Evolutionary conservation across 768 basidiomycete species (phyloP).

Genomic region (Hydnomerulius pinastri): DNA sequence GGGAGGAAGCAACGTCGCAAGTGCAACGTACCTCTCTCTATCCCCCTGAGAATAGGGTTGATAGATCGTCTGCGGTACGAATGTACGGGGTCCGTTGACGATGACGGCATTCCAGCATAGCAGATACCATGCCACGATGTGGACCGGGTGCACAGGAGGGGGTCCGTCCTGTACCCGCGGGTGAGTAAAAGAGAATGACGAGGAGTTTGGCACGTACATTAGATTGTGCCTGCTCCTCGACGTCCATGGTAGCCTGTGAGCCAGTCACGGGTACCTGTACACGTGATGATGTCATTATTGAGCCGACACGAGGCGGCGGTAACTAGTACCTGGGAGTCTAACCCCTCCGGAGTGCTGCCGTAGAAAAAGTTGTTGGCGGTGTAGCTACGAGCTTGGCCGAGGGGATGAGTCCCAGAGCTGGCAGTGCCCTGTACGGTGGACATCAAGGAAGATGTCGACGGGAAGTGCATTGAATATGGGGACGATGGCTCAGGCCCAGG

Average conservation of each 20-base stretch:
- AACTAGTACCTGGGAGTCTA: no score
- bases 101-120: constrained; percentile 10
- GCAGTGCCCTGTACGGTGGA: no score
- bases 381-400: no score
- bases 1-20: constrained; percentile 56
- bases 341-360: no score
- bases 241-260: not conserved
- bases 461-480: no score
- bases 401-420: no score
- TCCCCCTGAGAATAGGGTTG: constrained; percentile 72
- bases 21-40: constrained; percentile 68
- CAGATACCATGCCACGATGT: constrained; percentile 5
- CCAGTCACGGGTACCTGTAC: not conserved
- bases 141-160: not conserved
- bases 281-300: constrained; percentile 10
- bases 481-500: no score
- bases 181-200: not conserved
- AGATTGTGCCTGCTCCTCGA: not conserved
- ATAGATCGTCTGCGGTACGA: constrained; percentile 69
- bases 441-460: no score
- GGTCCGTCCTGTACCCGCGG: not conserved
- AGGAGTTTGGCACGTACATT: not conserved
- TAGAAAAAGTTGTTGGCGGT: no score
- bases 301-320: no score
- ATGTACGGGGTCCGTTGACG: constrained; percentile 38